Evolutionary conservation across 768 basidiomycete species (phyloP).

Genomic region (Multifurca ochricompacta): DNA sequence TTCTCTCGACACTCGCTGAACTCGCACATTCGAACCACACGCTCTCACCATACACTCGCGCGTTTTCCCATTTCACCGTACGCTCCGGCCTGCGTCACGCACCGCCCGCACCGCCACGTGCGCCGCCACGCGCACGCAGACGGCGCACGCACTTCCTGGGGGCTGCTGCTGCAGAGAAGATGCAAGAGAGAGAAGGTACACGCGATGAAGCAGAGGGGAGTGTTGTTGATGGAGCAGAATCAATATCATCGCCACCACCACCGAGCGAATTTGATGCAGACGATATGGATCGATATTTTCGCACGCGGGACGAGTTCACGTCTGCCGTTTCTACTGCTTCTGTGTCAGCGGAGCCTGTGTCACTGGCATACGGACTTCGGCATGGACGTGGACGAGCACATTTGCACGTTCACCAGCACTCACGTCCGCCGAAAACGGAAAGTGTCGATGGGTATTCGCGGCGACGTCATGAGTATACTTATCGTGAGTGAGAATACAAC

Average conservation of each 20-base stretch:
- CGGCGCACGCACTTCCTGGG: slow-evolving; percentile 51
- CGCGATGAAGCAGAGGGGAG: not conserved
- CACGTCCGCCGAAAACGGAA: not conserved
- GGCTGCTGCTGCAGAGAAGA: not conserved
- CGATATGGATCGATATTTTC: slow-evolving; percentile 74
- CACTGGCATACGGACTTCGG: not conserved
- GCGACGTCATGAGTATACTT: not conserved
- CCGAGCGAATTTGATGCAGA: slow-evolving; percentile 55
- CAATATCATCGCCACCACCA: slow-evolving; percentile 23
- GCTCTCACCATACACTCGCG: slow-evolving; percentile 86
- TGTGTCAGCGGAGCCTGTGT: not conserved
- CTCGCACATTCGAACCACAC: slow-evolving; percentile 90
- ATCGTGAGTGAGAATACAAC: not conserved
- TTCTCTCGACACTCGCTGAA: slow-evolving; percentile 78
- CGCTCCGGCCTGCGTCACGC: slow-evolving; percentile 68
- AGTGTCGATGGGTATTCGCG: not conserved
- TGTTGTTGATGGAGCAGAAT: slow-evolving; percentile 11
- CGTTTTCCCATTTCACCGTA: slow-evolving; percentile 86
- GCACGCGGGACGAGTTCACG: slow-evolving; percentile 28
- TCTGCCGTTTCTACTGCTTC: too few species aligned
- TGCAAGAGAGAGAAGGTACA: slow-evolving; percentile 15
- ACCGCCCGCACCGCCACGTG: slow-evolving; percentile 36
- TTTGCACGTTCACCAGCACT: not conserved
- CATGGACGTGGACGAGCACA: not conserved
- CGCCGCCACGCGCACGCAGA: slow-evolving; percentile 61